Evolutionary conservation across 2,329 filamentous ascomycete species (phyloP).

Genomic region (Xylaria digitata): DNA sequence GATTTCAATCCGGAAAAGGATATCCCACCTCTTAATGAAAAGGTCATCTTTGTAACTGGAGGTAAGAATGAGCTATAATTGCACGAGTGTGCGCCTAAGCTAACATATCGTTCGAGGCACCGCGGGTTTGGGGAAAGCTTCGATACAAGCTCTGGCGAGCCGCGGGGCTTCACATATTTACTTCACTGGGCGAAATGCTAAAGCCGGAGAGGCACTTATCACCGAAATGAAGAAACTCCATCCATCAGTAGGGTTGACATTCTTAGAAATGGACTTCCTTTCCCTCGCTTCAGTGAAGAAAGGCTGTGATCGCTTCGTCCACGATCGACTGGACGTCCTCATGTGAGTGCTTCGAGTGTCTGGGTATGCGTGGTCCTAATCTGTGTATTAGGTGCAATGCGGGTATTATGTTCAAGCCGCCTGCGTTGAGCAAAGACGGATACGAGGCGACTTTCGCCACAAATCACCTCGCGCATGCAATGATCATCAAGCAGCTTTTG

Average conservation of each 20-base stretch:
- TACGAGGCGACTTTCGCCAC: constrained; percentile 60
- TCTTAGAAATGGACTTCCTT: constrained; percentile 57
- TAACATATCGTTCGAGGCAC: constrained; percentile 45
- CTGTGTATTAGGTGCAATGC: constrained; percentile 52
- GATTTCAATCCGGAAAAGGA: constrained; percentile 50
- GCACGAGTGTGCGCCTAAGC: neutral
- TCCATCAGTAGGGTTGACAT: constrained; percentile 40
- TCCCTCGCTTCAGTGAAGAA: constrained; percentile 54
- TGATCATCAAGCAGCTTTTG: constrained; percentile 53
- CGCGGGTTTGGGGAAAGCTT: constrained; percentile 56
- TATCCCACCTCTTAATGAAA: constrained; percentile 53
- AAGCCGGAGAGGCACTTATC: constrained; percentile 57
- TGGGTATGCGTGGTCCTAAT: neutral
- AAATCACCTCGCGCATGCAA: constrained; percentile 59
- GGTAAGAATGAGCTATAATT: constrained; percentile 42
- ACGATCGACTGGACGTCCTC: constrained; percentile 57
- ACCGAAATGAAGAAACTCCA: constrained; percentile 48
- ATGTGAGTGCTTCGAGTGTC: constrained; percentile 42
- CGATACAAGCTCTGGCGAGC: constrained; percentile 54
- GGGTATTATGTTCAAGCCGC: constrained; percentile 55
- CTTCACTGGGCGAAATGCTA: constrained; percentile 61
- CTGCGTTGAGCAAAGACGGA: constrained; percentile 54
- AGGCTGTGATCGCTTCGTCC: constrained; percentile 49
- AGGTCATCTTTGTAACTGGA: constrained; percentile 57
- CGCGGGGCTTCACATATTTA: constrained; percentile 63